phyloP scores from a whole-genome alignment of 495 filamentous ascomycete genomes.

The Saxophila tyrrhenica region DNA sequence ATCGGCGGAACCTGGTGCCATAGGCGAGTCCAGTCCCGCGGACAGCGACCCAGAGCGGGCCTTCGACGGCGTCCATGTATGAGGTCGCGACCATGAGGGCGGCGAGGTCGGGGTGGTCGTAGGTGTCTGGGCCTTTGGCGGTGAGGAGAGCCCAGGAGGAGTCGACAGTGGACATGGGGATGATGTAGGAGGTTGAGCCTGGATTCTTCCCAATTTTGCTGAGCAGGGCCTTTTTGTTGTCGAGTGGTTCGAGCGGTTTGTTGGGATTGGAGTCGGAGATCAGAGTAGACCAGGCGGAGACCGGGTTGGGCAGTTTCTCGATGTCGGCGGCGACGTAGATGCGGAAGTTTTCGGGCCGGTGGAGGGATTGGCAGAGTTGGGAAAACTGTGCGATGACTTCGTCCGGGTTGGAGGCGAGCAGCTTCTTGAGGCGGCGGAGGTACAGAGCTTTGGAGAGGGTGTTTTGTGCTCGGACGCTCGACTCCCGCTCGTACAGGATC shows the following conservation, averaged over 20 bases:
- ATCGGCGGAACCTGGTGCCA: slow-evolving; percentile 61
- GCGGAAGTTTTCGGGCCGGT: slow-evolving; percentile 71
- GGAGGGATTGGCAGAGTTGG: slow-evolving; percentile 58
- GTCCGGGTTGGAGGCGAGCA: slow-evolving; percentile 60
- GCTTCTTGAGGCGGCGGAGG: slow-evolving; percentile 67
- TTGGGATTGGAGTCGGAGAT: slow-evolving; percentile 29
- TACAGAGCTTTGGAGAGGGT: slow-evolving; percentile 84
- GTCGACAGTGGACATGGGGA: slow-evolving; percentile 88
- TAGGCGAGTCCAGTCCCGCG: slow-evolving; percentile 90
- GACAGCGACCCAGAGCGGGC: slow-evolving; percentile 84
- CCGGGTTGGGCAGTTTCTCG: slow-evolving; percentile 61
- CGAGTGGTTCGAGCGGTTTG: slow-evolving; percentile 46
- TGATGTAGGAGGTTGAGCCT: slow-evolving; percentile 61
- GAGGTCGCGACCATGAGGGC: slow-evolving; percentile 75
- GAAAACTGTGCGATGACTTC: slow-evolving; percentile 64
- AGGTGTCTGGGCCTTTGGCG: slow-evolving; percentile 59
- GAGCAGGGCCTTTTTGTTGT: slow-evolving; percentile 48
- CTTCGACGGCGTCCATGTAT: slow-evolving; percentile 88
- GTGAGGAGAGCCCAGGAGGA: slow-evolving; percentile 77
- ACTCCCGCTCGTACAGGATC: slow-evolving; percentile 62
- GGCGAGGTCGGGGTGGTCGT: slow-evolving; percentile 65
- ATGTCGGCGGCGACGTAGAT: slow-evolving; percentile 75
- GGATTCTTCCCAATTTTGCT: slow-evolving; percentile 60
- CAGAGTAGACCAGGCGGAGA: slow-evolving; percentile 72
- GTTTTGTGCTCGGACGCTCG: slow-evolving; percentile 61